Percentiles rank a stretch among this genome's conserved stretches.
These are phyloP conservation scores for Leptomonas seymouri DNA, from an alignment of 208 protist genomes.

Conservation along the genomic window DNA sequence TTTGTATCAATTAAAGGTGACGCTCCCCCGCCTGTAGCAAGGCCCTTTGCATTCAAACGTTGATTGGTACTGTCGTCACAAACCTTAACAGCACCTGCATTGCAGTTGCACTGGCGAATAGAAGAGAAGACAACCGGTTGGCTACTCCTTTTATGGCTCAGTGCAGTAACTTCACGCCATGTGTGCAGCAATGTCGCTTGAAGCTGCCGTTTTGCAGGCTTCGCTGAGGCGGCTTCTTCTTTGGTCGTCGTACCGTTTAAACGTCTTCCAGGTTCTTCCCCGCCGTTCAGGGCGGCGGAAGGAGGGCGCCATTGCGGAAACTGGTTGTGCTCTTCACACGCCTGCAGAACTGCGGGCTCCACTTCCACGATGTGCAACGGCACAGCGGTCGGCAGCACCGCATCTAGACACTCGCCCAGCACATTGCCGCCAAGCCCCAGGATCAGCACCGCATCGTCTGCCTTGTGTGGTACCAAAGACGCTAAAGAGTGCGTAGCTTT, in stretches of 20 bases:
- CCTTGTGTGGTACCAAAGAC: conserved; percentile 26
- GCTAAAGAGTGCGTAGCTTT: background rate
- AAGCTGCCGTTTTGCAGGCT: background rate
- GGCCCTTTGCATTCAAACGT: background rate
- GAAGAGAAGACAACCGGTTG: conserved; percentile 2
- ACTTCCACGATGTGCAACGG: conserved; percentile 80
- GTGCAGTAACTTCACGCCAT: background rate
- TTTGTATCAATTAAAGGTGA: too few relatives aligned
- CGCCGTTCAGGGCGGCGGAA: background rate
- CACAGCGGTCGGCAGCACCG: conserved; percentile 41
- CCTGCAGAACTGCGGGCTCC: conserved; percentile 69
- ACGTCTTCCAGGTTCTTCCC: background rate
- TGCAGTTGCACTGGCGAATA: background rate
- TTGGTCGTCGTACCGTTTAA: background rate
- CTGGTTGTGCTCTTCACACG: conserved; percentile 46
- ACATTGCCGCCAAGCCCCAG: conserved; percentile 84
- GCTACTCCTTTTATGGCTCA: background rate
- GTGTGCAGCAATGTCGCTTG: background rate
- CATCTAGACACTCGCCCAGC: conserved; percentile 73
- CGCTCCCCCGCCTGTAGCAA: background rate
- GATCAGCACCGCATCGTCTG: conserved; percentile 55
- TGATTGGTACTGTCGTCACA: background rate
- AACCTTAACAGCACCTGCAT: background rate
- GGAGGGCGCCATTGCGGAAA: conserved; percentile 35
- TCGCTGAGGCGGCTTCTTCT: background rate